Evolutionary conservation across 176 grass and related monocot species (phyloP), one percentile per base, ranked within the genome.

Genomic region (Chloris gayana): DNA sequence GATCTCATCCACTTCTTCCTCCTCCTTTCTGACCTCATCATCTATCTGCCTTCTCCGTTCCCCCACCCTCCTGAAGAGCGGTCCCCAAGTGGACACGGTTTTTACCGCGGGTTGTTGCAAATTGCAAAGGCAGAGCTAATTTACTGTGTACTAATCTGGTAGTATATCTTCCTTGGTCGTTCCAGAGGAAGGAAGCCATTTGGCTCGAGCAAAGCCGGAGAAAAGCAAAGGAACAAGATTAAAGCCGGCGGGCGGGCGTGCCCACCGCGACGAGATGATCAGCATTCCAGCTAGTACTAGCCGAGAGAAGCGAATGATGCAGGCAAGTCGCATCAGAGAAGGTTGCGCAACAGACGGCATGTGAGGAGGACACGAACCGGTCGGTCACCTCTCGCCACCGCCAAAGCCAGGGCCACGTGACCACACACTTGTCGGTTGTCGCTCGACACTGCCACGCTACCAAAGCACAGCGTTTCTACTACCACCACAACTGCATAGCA

Each of bases 1-100:
- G 60, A 65, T 78, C 75, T 65, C 75, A 65, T 78, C 75, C 75
- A 18, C 17, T 6, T 4, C 4, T 42, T n/a, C n/a, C n/a, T 9
- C 5, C 70, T 14, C 70, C 9, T 32, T 24, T 42, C 47, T 4
- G 60, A 65, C 65, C 75, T 65, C 75, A 65, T 78, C 75, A 59
- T 44, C 46, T 17, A n/a, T n/a, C n/a, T n/a, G n/a, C 69, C 46
- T 17, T 9, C 21, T 50, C 31, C 49, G 14, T 56, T 21, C 50
- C 2, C 71, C 9, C 2, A 9, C 3, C n/a, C 29, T 11, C 47
- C 13, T n/a, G 18, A 54, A 54, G 14, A 14, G 25, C 17, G 29
- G 71, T 73, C 70, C 46, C 27, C 41, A 42, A 42, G 41, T 42
- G 6, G 41, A 10, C 41, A 37, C 47, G 47, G 18, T 18, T 3